phyloP scores from a whole-genome alignment of 2,329 filamentous ascomycete species.

The Ophiostoma novo-ulmi region DNA sequence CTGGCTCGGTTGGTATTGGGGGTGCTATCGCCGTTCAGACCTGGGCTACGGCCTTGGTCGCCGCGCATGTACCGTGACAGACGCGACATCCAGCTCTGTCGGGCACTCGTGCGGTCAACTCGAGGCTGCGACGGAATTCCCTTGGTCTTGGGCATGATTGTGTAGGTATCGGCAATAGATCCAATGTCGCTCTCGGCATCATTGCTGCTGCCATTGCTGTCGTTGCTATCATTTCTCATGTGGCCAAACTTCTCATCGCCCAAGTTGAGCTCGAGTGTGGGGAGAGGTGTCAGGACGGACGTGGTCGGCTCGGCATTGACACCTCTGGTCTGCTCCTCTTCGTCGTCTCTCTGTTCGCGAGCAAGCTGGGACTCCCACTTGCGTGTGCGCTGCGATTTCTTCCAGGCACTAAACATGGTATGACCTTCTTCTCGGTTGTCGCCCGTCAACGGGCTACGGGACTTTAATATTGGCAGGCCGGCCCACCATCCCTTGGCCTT shows the following conservation, averaged over 20 bases:
- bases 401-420: background rate
- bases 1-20: background rate
- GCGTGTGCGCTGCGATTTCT: background rate
- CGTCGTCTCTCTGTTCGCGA: background rate
- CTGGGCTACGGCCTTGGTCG: conserved; percentile 4
- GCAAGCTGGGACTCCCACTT: background rate
- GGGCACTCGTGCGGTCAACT: conserved; percentile 8
- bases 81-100: conserved; percentile 28
- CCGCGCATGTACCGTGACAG: conserved; percentile 26
- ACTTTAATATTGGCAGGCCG: background rate
- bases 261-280: background rate
- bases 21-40: background rate
- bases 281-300: background rate
- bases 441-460: conserved; percentile 6
- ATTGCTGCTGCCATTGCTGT: background rate
- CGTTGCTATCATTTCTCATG: background rate
- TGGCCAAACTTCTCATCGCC: background rate
- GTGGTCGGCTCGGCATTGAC: background rate
- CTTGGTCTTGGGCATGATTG: conserved; percentile 2
- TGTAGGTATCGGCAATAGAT: background rate
- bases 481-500: conserved; percentile 9
- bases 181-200: background rate
- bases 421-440: background rate
- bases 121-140: conserved; percentile 15
- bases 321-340: background rate